Base-by-base conservation (phyloP, 1,284 basidiomycete genomes). In the Termitomyces sp. region DNA sequence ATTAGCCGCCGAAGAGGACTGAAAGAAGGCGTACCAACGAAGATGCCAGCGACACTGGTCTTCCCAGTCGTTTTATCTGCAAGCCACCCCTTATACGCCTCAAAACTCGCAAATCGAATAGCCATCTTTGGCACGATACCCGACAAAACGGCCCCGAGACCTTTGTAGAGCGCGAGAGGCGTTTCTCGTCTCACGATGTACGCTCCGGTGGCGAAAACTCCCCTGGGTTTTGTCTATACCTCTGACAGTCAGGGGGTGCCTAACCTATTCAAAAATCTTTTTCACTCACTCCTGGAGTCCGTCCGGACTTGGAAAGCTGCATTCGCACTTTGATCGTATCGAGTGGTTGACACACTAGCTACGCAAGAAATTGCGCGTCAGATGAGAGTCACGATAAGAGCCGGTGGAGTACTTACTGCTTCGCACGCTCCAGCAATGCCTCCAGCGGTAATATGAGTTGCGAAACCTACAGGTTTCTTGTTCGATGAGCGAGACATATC, bases 81-180 rank as follows among this genome's bases (percentile, higher is more conserved):
- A 43, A 99, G 72, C 78, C 80, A 83, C 0, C 71, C 77, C 72
- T 97, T 97, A 81, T 99, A 99, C 51, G 83, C 76, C 75, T 99
- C 96, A 68, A 99, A 99, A 68, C 90, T 93, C 37, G 97, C 95
- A 70, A 99, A 99, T 39, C 97, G 91, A 67, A 96, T 98, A 49
- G 94, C 94, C 97, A 99, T 99, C 77, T 99, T 99, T 4, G 97
- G 97, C 1, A 98, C 93, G 68, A 99, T 99, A 28, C 94, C 94
- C 10, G 93, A 90, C 19, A 97, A 77, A 34, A 99, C 96, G n/a
- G 96, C 96, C 37, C 96, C 96, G 39, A 99, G 83, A 64, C 95
- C 97, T 71, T 99, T 99, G 83, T 99, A 99, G 38, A 99, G 75
- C 14, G 97, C 97, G 16, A 98, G 81, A 0, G 93, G 91, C 4